phyloP scores from a whole-genome alignment of 2,329 filamentous ascomycete species.

The Pestalotiopsis fici region DNA sequence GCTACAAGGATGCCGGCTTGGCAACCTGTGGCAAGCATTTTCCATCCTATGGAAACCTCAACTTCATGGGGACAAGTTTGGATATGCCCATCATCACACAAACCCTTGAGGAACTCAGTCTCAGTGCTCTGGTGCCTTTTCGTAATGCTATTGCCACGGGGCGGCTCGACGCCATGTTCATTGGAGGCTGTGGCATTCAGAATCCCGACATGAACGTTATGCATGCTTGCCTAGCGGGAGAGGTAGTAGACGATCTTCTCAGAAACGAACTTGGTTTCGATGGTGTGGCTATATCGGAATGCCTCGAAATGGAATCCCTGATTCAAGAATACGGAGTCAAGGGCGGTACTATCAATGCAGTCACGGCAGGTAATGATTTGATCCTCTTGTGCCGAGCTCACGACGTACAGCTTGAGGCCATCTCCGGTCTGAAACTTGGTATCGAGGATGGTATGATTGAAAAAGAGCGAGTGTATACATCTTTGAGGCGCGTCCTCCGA shows the following conservation, averaged over 20 bases:
- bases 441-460: conserved; percentile 90
- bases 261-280: conserved; percentile 88
- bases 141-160: conserved; percentile 85
- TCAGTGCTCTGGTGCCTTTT: conserved; percentile 91
- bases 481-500: conserved; percentile 73
- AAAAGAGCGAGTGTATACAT: conserved; percentile 76
- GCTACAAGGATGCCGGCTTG: conserved; percentile 87
- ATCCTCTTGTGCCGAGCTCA: conserved; percentile 87
- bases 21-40: conserved; percentile 95
- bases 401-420: conserved; percentile 85
- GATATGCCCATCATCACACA: conserved; percentile 97
- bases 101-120: conserved; percentile 85
- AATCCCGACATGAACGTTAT: conserved; percentile 92
- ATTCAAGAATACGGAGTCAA: conserved; percentile 97
- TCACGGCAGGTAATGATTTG: conserved; percentile 93
- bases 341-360: conserved; percentile 95
- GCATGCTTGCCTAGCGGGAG: conserved; percentile 90
- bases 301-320: conserved; percentile 93
- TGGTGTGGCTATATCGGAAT: conserved; percentile 93
- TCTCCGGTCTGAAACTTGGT: conserved; percentile 85
- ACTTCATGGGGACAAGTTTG: conserved; percentile 86
- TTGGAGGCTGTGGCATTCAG: conserved; percentile 90
- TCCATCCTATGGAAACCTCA: conserved; percentile 91
- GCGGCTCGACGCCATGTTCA: conserved; percentile 87
- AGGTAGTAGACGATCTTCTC: conserved; percentile 87